phyloP scores from a whole-genome alignment of 352 stramenopile species.

The Pythium folliculosum region DNA sequence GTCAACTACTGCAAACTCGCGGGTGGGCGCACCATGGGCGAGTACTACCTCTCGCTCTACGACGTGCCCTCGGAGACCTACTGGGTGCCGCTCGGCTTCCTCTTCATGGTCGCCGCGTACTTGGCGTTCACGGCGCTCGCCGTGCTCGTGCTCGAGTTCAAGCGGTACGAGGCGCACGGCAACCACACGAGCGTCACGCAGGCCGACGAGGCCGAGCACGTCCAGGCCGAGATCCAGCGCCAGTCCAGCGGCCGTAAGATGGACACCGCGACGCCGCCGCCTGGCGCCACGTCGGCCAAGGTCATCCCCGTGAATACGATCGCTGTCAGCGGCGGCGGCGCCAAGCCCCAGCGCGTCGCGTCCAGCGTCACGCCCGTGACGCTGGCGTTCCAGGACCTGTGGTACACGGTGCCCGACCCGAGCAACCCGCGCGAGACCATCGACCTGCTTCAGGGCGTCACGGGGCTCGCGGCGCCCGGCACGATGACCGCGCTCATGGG shows the following conservation, averaged over 20 bases:
- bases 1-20: constrained; percentile 31
- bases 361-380: constrained; percentile 37
- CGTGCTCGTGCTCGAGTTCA: constrained; percentile 30
- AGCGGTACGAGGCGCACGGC: constrained; percentile 32
- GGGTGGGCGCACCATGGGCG: constrained; percentile 23
- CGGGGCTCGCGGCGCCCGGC: constrained; percentile 45
- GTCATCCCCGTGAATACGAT: constrained; percentile 2
- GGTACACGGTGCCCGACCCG: constrained; percentile 37
- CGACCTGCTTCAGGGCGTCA: constrained; percentile 59
- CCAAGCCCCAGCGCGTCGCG: constrained; percentile 36
- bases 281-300: constrained; percentile 24
- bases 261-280: neutral
- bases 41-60: constrained; percentile 24
- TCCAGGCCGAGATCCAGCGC: constrained; percentile 24
- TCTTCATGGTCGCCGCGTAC: constrained; percentile 31
- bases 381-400: constrained; percentile 10
- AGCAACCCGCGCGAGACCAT: constrained; percentile 28
- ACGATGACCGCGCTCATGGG: constrained; percentile 74
- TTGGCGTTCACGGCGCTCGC: constrained; percentile 27
- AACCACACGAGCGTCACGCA: constrained; percentile 1
- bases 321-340: neutral
- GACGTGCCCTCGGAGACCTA: constrained; percentile 3
- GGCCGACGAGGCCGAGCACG: constrained; percentile 4
- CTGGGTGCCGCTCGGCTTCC: constrained; percentile 24
- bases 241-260: constrained; percentile 7